These are phyloP conservation scores for Ustilago bromivora DNA, from an alignment of 1,284 basidiomycete genomes.

Conservation along the genomic window DNA sequence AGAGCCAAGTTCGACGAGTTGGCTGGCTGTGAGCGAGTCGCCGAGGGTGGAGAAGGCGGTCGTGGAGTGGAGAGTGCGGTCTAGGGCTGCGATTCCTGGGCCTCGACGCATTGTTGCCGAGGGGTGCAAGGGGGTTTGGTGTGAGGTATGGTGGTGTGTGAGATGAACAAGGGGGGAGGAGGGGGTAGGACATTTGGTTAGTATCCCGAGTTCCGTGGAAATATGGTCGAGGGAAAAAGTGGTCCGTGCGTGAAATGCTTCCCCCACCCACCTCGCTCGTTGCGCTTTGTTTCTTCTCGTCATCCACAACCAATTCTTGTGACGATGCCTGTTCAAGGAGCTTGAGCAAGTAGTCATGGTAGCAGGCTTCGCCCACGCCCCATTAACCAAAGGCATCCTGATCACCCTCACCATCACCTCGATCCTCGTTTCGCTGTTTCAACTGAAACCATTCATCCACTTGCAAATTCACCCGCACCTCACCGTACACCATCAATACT, in stretches of 20 bases:
- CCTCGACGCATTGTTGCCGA: conserved; percentile 71
- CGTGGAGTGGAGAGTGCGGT: conserved; percentile 70
- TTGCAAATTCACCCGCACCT: conserved; percentile 74
- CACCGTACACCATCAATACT: conserved; percentile 75
- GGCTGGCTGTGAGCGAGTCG: conserved; percentile 79
- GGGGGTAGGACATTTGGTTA: background rate
- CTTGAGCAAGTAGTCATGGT: conserved; percentile 24
- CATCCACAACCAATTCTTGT: background rate
- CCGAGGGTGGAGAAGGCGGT: conserved; percentile 82
- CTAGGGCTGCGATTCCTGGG: conserved; percentile 72
- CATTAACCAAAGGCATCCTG: conserved; percentile 49
- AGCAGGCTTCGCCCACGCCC: conserved; percentile 47
- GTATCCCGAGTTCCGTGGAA: background rate
- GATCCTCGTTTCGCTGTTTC: conserved; percentile 66
- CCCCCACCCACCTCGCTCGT: background rate
- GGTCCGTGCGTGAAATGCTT: background rate
- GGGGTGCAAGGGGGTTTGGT: background rate
- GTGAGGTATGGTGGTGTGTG: background rate
- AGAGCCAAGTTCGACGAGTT: conserved; percentile 81
- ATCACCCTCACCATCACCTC: conserved; percentile 26
- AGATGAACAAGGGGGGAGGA: background rate
- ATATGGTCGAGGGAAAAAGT: background rate
- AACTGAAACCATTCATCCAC: conserved; percentile 41
- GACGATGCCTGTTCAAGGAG: background rate
- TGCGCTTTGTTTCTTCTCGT: background rate